Evolutionary conservation across 345 rosid species (phyloP).

Genomic region (Hypericum androsaemum): DNA sequence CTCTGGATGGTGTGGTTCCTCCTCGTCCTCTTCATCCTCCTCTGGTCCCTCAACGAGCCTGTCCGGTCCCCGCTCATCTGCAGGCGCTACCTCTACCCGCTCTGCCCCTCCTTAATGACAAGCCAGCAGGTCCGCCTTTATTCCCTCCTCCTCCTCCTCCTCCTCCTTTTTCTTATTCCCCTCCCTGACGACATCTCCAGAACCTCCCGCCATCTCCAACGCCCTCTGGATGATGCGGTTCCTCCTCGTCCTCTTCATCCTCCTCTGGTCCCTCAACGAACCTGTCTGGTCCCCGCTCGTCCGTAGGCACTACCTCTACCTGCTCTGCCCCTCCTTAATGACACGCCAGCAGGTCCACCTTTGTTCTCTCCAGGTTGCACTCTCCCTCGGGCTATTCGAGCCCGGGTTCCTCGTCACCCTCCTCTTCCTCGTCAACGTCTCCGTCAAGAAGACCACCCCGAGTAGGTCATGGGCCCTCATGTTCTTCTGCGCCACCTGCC

Average conservation of each 20-base stretch:
- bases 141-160: too few species aligned
- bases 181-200: too few species aligned
- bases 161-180: too few species aligned
- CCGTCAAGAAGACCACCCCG: conserved; percentile 34
- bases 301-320: conserved; percentile 16
- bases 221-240: conserved; percentile 56
- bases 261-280: conserved; percentile 39
- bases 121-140: conserved; percentile 26
- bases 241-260: conserved; percentile 36
- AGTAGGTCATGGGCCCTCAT: conserved; percentile 24
- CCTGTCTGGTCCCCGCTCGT: conserved; percentile 36
- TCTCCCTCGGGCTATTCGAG: conserved; percentile 50
- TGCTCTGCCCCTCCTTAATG: conserved; percentile 14
- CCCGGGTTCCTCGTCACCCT: conserved; percentile 49
- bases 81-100: conserved; percentile 12
- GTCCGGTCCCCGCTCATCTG: conserved; percentile 38
- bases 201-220: conserved; percentile 30
- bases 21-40: conserved; percentile 32
- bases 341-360: conserved; percentile 15
- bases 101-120: conserved; percentile 13
- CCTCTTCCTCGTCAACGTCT: conserved; percentile 46
- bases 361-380: conserved; percentile 36
- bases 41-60: conserved; percentile 39
- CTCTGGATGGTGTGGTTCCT: conserved; percentile 56
- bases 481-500: conserved; percentile 31